Conservation (phyloP, 2,329 filamentous ascomycete genomes). For the Xylariales sp. region DNA sequence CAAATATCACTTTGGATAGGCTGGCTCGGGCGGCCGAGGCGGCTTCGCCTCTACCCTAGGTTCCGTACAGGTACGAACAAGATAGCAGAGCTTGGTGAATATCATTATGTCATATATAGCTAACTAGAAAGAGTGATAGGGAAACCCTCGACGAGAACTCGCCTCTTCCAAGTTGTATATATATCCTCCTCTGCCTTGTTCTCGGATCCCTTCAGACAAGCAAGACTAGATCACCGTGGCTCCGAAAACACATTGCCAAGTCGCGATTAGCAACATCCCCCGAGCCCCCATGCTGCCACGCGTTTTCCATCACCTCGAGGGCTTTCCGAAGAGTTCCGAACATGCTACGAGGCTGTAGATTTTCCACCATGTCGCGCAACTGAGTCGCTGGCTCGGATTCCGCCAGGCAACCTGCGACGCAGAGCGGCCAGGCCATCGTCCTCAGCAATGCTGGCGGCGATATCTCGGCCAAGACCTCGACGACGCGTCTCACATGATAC, state of each 20-base stretch:
- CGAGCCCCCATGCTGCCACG: conserved; percentile 43
- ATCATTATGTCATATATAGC: background rate
- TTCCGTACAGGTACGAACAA: too few species aligned
- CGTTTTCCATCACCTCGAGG: conserved; percentile 52
- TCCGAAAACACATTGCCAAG: conserved; percentile 48
- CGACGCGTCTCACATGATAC: conserved; percentile 48
- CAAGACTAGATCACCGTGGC: conserved; percentile 47
- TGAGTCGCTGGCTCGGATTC: conserved; percentile 55
- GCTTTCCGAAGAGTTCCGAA: conserved; percentile 58
- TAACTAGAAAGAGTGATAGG: background rate
- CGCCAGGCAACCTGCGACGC: conserved; percentile 53
- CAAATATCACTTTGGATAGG: too few species aligned
- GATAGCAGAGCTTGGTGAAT: background rate
- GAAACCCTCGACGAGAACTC: background rate
- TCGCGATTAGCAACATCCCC: conserved; percentile 40
- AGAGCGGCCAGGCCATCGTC: conserved; percentile 53
- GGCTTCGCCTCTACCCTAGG: too few species aligned
- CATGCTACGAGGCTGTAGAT: conserved; percentile 54
- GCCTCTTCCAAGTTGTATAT: background rate
- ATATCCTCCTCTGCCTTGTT: background rate
- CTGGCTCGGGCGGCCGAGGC: too few species aligned
- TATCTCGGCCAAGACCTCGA: conserved; percentile 50
- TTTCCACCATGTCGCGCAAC: conserved; percentile 56
- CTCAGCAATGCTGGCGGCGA: conserved; percentile 48
- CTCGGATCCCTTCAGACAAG: conserved; percentile 40